A percentile compares a stretch with the other conserved stretches of the same genome.
Conservation (phyloP, 148 eudicot species). For the Rhododendron mucronatum region DNA sequence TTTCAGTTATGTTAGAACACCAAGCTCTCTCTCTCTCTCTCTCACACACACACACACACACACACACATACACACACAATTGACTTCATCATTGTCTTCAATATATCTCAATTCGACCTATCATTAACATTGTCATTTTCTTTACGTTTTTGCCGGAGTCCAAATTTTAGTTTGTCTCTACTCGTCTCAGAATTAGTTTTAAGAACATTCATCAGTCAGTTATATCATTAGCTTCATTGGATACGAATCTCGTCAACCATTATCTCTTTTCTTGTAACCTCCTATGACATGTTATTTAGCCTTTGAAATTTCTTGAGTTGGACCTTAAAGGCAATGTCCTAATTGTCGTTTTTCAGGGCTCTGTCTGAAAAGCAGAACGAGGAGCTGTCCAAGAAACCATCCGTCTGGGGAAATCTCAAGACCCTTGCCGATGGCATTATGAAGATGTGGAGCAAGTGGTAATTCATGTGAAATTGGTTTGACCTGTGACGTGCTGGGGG, state of each 20-base stretch:
- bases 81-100: background rate
- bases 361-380: background rate
- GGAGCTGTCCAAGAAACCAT: slow-evolving; percentile 8
- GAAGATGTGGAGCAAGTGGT: slow-evolving; percentile 14
- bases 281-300: background rate
- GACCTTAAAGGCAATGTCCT: background rate
- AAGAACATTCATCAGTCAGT: too few species aligned
- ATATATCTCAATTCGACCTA: background rate
- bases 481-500: background rate
- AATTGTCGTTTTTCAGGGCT: slow-evolving; percentile 1
- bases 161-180: background rate
- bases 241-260: background rate
- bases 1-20: background rate
- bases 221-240: background rate
- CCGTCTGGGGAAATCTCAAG: slow-evolving; percentile 19
- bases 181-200: background rate
- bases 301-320: background rate
- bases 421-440: slow-evolving; percentile 15
- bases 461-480: background rate
- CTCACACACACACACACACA: background rate
- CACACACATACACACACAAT: background rate
- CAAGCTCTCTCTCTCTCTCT: background rate
- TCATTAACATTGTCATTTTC: background rate
- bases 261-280: background rate
- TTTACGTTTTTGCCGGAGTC: background rate